These are phyloP conservation scores for Syncephalastrum contaminatum DNA, from an alignment of 371 early-diverging fungal genomes.

Conservation along the genomic window DNA sequence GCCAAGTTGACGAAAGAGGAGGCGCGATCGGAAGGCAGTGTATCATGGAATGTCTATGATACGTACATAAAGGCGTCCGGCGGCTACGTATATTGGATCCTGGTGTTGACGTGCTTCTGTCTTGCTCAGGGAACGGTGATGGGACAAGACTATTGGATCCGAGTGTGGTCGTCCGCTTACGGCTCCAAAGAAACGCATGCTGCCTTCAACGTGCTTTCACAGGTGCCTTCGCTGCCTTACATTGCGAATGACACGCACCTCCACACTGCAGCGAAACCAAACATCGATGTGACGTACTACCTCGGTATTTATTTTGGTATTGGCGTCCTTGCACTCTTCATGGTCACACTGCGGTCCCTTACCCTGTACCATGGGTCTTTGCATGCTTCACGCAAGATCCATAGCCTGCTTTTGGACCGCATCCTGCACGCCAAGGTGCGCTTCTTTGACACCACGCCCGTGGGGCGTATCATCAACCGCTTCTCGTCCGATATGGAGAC, in stretches of 20 bases:
- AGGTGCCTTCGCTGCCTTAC: not conserved
- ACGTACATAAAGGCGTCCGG: constrained; percentile 70
- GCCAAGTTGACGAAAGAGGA: constrained; percentile 67
- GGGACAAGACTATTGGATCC: constrained; percentile 65
- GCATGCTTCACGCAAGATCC: constrained; percentile 52
- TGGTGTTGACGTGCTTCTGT: constrained; percentile 50
- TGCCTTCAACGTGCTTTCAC: not conserved
- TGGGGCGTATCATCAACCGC: constrained; percentile 85
- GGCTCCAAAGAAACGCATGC: not conserved
- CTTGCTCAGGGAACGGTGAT: constrained; percentile 47
- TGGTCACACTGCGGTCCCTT: constrained; percentile 36
- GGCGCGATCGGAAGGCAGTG: constrained; percentile 62
- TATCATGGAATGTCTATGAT: constrained; percentile 58
- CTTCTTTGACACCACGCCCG: constrained; percentile 86
- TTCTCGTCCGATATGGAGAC: constrained; percentile 79
- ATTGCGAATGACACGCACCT: too few relatives aligned
- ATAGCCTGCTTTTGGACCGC: constrained; percentile 59
- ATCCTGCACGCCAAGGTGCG: constrained; percentile 71
- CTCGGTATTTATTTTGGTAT: constrained; percentile 56
- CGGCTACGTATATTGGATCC: constrained; percentile 55
- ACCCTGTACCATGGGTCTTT: constrained; percentile 50
- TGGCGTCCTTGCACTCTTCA: constrained; percentile 42
- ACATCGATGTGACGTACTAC: constrained; percentile 46
- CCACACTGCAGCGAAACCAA: too few relatives aligned
- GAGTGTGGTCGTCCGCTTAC: constrained; percentile 52